A percentile compares a stretch with the other conserved stretches of the same genome.
These are phyloP conservation scores for Polymyxa betae DNA, from an alignment of 208 protist genomes.

Conservation along the genomic window DNA sequence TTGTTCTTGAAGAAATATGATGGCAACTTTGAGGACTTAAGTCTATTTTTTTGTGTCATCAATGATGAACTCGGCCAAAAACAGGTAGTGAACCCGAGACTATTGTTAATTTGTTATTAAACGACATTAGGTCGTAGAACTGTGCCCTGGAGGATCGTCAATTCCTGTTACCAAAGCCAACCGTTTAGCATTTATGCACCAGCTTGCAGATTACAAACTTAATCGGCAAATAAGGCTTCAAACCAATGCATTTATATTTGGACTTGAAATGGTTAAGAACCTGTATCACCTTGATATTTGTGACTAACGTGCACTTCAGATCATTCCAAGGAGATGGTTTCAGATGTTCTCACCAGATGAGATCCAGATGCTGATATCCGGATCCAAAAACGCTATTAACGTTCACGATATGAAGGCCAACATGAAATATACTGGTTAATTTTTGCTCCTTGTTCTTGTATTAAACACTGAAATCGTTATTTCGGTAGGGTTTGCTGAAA, in stretches of 20 bases:
- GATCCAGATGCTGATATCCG: slow-evolving; percentile 31
- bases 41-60: neutral
- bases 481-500: neutral
- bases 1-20: slow-evolving; percentile 25
- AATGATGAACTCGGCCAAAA: slow-evolving; percentile 44
- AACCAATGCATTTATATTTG: neutral
- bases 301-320: neutral
- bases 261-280: neutral
- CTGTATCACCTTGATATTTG: neutral
- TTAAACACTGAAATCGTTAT: neutral
- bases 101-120: neutral
- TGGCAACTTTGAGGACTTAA: slow-evolving; percentile 6
- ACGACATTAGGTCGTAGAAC: neutral
- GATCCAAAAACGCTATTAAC: neutral
- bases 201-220: slow-evolving; percentile 42
- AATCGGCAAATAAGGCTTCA: slow-evolving; percentile 8
- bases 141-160: slow-evolving; percentile 10
- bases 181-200: slow-evolving; percentile 40
- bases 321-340: slow-evolving; percentile 18
- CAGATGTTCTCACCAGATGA: slow-evolving; percentile 39
- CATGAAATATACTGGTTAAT: slow-evolving; percentile 6
- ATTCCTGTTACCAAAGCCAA: slow-evolving; percentile 8
- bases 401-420: neutral
- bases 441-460: neutral
- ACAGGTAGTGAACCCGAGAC: neutral